These are phyloP conservation scores for Zymoseptoria ardabiliae DNA, from an alignment of 2,329 filamentous ascomycete species.

Conservation along the genomic window DNA sequence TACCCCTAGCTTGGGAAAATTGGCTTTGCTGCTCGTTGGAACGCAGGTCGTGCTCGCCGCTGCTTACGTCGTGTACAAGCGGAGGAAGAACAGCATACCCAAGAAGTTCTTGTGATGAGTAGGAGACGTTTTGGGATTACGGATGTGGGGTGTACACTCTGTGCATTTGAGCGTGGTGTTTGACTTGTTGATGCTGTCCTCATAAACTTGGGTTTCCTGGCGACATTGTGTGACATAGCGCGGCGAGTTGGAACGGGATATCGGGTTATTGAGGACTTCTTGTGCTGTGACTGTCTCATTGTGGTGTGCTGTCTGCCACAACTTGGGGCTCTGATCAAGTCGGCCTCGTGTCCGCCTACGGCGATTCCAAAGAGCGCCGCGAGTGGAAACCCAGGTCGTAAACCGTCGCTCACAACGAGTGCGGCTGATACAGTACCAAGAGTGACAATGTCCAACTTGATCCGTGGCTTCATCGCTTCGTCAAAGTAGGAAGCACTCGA, in stretches of 20 bases:
- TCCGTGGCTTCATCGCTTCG: not conserved
- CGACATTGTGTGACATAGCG: not conserved
- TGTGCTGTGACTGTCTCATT: too few relatives aligned
- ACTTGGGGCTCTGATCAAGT: too few relatives aligned
- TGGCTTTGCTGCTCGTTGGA: constrained; percentile 64
- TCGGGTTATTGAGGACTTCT: not conserved
- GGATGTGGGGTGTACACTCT: not conserved
- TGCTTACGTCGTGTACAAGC: constrained; percentile 72
- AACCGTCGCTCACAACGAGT: not conserved
- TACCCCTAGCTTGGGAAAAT: constrained; percentile 51
- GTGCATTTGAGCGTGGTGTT: not conserved
- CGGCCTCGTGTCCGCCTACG: too few relatives aligned
- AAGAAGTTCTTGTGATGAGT: constrained; percentile 75
- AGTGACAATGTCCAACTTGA: not conserved
- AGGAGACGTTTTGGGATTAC: not conserved
- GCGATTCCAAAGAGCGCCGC: too few relatives aligned
- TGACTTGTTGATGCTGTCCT: not conserved
- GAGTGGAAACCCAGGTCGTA: too few relatives aligned
- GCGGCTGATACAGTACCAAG: not conserved
- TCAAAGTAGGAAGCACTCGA: not conserved
- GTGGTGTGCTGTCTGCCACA: too few relatives aligned
- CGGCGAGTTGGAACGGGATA: not conserved
- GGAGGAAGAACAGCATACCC: constrained; percentile 64
- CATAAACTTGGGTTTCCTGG: not conserved
- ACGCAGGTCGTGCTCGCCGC: constrained; percentile 65